Base-by-base conservation (phyloP, 1,284 basidiomycete species). In the Heterobasidion occidentale region DNA sequence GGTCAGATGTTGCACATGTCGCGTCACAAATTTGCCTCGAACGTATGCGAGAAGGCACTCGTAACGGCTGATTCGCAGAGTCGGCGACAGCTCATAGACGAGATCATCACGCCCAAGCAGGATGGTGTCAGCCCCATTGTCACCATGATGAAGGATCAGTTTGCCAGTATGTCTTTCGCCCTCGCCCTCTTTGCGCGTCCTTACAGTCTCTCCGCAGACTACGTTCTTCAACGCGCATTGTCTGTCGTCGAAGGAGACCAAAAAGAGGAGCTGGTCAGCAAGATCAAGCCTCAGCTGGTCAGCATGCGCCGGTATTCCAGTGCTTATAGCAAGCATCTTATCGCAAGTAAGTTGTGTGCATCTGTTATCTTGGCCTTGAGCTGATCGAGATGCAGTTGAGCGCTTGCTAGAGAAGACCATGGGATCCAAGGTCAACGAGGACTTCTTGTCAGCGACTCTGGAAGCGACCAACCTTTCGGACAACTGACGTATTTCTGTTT, bases 11-110 rank as follows among this genome's bases (percentile, higher is more conserved):
- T 94, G 36, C 75, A 78, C 59, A 83, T 94, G 78, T 81, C 90
- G 1, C 82, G 86, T 51, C 95, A 98, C 74, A 98, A 98, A 71
- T 98, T 96, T 66, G 94, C 96, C 1, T 95, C 92, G 6, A 99
- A 99, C 66, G 97, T 99, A 17, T 90, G 93, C 68, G 97, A 99
- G 74, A 94, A 94, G 70, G 93, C 94, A 1, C 78, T 98, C 49
- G 70, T 86, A 20, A 85, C 78, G 20, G 82, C 89, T 0, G 79
- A 83, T 56, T 54, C 77, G 0, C 81, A 85, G 19, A 86, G 80
- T 59, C 83, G 89, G 55, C 79, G 78, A 19, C 69, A 74, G 36
- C 75, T 98, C 58, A 83, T 97, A 56, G 83, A 91, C 20, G 93
- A 97, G 71, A 85, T 97, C 54, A 80, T 94, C 71, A 70, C 76